Base-by-base conservation (phyloP, 306 rosid genomes). In the Malus domestica region DNA sequence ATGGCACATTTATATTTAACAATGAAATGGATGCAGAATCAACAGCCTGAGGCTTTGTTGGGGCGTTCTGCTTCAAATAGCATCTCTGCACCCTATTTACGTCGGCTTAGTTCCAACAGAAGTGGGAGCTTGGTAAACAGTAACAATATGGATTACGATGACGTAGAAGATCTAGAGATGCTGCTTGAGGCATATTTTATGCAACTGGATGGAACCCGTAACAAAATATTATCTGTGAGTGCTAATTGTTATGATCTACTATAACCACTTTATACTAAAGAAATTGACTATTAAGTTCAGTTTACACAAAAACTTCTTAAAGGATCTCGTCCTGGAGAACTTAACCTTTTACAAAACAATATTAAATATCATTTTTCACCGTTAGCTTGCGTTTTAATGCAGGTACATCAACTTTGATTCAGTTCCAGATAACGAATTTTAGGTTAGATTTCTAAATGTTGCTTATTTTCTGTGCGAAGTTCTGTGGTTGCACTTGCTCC, bases 101-200 rank as follows among this genome's bases (percentile, higher is more conserved):
- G 59, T 35, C 93, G 85, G 54, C 78, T 82, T 76, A 52, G 87
- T 80, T 95, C 97, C 75, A 78, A 49, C 55, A 88, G 86, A 80
- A 95, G 97, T 18, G 91, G 82, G 81, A 95, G 97, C 80, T 62
- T 88, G 81, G 82, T 82, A 58, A 85, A 91, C 65, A 89, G 93
- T 85, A 88, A 82, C 77, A 76, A 68, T 54, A 78, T 30, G 82
- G 88, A 86, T 79, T 92, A 88, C 71, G 85, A 86, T 59, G 96
- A 89, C 38, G 98, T 92, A 38, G 99, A 96, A 85, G 99, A 96
- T 84, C 85, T 92, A 75, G 98, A 96, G 85, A 96, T 96, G 99
- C 81, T 96, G 90, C 98, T 96, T 33, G 99, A 96, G 87, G 99
- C 98, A 54, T 96, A 96, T 80, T 96, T 96, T 83, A 92, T 96